These are phyloP conservation scores for Kandelia obovata DNA, from an alignment of 345 rosid species.

Conservation along the genomic window DNA sequence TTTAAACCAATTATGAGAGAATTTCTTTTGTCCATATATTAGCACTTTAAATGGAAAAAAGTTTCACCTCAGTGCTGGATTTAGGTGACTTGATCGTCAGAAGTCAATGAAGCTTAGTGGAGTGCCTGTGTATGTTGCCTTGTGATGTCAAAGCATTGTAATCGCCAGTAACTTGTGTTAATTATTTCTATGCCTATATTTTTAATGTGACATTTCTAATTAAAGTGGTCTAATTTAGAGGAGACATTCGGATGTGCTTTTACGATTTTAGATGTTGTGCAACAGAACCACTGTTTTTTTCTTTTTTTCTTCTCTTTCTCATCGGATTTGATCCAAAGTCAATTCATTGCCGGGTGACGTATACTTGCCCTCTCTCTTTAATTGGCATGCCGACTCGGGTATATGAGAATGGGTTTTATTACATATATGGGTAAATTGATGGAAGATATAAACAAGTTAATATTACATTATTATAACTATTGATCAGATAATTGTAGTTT, in stretches of 20 bases:
- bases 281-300: background rate
- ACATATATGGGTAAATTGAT: no score
- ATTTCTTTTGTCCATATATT: background rate
- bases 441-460: no score
- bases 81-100: constrained; percentile 6
- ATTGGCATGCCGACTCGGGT: no score
- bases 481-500: no score
- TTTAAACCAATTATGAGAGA: constrained; percentile 10
- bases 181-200: background rate
- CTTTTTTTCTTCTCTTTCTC: background rate
- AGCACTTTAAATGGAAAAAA: constrained; percentile 28
- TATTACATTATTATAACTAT: no score
- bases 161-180: background rate
- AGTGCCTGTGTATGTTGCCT: constrained; percentile 2
- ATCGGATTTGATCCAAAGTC: background rate
- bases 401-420: no score
- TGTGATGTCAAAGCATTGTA: constrained; percentile 19
- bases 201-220: background rate
- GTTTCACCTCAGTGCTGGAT: constrained; percentile 15
- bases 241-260: background rate
- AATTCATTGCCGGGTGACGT: background rate
- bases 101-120: constrained; percentile 20
- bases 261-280: background rate
- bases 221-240: background rate
- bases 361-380: background rate